Conservation (phyloP, 805 yeast genomes). For the Kluyveromyces wickerhamii region DNA sequence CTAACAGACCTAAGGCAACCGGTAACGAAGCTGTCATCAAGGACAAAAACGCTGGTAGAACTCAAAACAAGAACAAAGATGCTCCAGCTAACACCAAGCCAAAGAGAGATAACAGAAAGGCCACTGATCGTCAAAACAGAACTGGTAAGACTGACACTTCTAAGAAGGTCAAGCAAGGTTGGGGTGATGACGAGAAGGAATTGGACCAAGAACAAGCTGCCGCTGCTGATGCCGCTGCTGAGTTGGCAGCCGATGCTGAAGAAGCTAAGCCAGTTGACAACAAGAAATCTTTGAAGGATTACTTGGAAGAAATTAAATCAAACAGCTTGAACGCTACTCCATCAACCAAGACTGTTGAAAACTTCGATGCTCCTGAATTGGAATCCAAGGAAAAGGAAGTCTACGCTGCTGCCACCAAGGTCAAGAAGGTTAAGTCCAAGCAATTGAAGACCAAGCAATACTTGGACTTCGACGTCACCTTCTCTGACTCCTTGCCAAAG, state of each 20-base stretch:
- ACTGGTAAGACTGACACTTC: slow-evolving; percentile 75
- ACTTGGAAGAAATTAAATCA: slow-evolving; percentile 60
- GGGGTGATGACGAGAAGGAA: slow-evolving; percentile 78
- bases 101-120: slow-evolving; percentile 43
- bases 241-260: slow-evolving; percentile 41
- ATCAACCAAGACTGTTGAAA: slow-evolving; percentile 31
- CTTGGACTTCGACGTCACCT: slow-evolving; percentile 67
- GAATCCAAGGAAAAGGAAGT: slow-evolving; percentile 58
- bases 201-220: slow-evolving; percentile 56
- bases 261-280: slow-evolving; percentile 41
- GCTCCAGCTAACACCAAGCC: slow-evolving; percentile 48
- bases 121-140: slow-evolving; percentile 80
- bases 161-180: slow-evolving; percentile 76
- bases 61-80: slow-evolving; percentile 41
- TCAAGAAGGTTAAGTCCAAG: slow-evolving; percentile 66
- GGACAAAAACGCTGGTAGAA: slow-evolving; percentile 64
- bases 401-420: slow-evolving; percentile 49
- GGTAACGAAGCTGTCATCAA: slow-evolving; percentile 87
- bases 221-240: slow-evolving; percentile 34
- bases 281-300: slow-evolving; percentile 74
- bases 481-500: slow-evolving; percentile 48
- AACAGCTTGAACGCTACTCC: slow-evolving; percentile 44
- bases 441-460: slow-evolving; percentile 72
- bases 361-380: slow-evolving; percentile 42
- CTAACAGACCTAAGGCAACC: slow-evolving; percentile 57